Evolutionary conservation across 805 yeast genomes (phyloP), one percentile per base, ranked within the genome.

Genomic region (Tetrapisispora pingtungensis): DNA sequence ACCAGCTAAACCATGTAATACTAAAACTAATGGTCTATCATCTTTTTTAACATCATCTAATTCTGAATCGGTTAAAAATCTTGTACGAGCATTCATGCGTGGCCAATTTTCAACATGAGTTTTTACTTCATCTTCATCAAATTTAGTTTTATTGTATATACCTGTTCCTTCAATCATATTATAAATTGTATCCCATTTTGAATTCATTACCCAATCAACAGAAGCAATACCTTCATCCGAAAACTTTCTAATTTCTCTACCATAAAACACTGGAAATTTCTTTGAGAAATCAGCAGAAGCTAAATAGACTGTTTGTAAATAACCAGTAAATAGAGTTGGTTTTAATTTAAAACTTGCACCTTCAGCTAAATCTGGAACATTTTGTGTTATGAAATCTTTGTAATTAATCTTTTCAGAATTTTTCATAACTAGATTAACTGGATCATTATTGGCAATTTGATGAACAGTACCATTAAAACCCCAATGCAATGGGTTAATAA

Each of bases 281-380:
- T 66, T 64, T 15, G 75, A 67, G 46, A 73, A 72, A 44, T 71
- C 70, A 31, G 77, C 74, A 19, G 69, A 62, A 1, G 81, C 75
- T 37, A 88, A 77, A 54, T 76, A 79, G 56, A 81, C 56, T 2
- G 96, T 86, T 61, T 88, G 96, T 27, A 84, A 63, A 45, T 81
- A 72, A 17, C 95, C 95, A 47, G 78, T 78, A 61, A 77, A 76
- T 30, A 82, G 60, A 3, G 73, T 61, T 5, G 90, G 90, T 48
- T 77, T 74, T 57, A 81, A 66, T 60, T 75, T 64, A 52, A 81
- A 71, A 53, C 69, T 69, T 28, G 77, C 55, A 5, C 72, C 71
- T 40, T 73, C 57, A 32, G 59, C 57, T 45, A 80, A 68, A 14
- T 67, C 74, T 0, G 80, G 77, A 2, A 72, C 61, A 33, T 55